Conservation (phyloP, 2,329 filamentous ascomycete genomes). For the Cladosporium colombiae region DNA sequence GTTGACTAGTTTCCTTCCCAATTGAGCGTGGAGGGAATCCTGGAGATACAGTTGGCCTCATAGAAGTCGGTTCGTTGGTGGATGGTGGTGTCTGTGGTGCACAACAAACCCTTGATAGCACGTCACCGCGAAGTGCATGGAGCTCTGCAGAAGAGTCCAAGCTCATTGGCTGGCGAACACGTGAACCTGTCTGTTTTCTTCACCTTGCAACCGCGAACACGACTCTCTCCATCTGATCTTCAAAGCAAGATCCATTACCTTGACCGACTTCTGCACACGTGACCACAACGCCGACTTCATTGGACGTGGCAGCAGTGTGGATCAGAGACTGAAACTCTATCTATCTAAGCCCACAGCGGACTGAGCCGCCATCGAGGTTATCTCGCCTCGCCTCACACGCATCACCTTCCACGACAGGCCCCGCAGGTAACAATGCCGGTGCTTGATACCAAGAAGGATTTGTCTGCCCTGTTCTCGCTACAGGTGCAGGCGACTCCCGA, state of each 20-base stretch:
- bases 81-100: neutral
- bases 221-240: conserved; percentile 4
- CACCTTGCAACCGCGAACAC: conserved; percentile 1
- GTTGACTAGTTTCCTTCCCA: conserved; percentile 14
- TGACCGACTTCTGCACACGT: conserved; percentile 1
- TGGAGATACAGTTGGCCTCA: conserved; percentile 21
- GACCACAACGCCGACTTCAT: neutral
- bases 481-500: conserved; percentile 71
- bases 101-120: conserved; percentile 1
- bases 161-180: conserved; percentile 17
- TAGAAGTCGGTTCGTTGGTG: neutral
- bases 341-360: conserved; percentile 9
- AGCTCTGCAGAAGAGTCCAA: conserved; percentile 15
- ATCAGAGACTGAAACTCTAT: conserved; percentile 10
- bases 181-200: conserved; percentile 8
- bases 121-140: conserved; percentile 19
- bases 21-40: conserved; percentile 15
- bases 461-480: conserved; percentile 68
- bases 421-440: conserved; percentile 55
- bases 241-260: neutral
- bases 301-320: neutral
- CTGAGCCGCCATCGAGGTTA: conserved; percentile 12
- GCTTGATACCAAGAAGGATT: conserved; percentile 71
- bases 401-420: conserved; percentile 11
- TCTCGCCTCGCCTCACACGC: conserved; percentile 4